Percentiles rank a stretch among this genome's conserved stretches.
phyloP scores from a whole-genome alignment of 2,329 filamentous ascomycete species.

The Neonectria hederae region DNA sequence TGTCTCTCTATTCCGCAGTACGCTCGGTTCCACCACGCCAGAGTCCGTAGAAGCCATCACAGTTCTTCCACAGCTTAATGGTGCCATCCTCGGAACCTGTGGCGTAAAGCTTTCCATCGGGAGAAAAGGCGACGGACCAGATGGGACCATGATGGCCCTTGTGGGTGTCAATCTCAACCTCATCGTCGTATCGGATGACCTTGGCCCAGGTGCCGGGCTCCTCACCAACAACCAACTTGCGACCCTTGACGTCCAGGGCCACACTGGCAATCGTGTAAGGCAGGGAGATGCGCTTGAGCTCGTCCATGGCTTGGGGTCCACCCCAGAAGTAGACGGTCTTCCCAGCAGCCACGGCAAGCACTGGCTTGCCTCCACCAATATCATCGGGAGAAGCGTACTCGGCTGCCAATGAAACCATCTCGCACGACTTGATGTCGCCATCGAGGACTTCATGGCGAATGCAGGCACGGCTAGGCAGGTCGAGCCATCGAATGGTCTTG shows the following conservation, averaged over 20 bases:
- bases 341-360: conserved; percentile 91
- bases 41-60: conserved; percentile 70
- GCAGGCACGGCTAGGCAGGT: conserved; percentile 78
- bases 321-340: conserved; percentile 95
- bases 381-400: conserved; percentile 67
- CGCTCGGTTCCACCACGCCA: conserved; percentile 64
- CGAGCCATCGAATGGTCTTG: conserved; percentile 94
- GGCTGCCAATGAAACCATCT: conserved; percentile 77
- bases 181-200: conserved; percentile 88
- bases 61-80: conserved; percentile 89
- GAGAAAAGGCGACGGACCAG: conserved; percentile 94
- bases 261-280: conserved; percentile 91
- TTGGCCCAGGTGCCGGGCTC: conserved; percentile 96
- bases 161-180: conserved; percentile 86
- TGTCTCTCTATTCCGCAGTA: conserved; percentile 49
- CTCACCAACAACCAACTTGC: conserved; percentile 89
- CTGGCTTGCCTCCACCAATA: conserved; percentile 72
- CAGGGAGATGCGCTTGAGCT: conserved; percentile 82
- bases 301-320: conserved; percentile 72
- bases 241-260: conserved; percentile 81
- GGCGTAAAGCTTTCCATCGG: conserved; percentile 94
- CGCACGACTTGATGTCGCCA: conserved; percentile 89
- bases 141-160: conserved; percentile 98
- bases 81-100: conserved; percentile 98
- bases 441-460: conserved; percentile 83